Conservation (phyloP, 768 basidiomycete species). For the Suillus discolor region DNA sequence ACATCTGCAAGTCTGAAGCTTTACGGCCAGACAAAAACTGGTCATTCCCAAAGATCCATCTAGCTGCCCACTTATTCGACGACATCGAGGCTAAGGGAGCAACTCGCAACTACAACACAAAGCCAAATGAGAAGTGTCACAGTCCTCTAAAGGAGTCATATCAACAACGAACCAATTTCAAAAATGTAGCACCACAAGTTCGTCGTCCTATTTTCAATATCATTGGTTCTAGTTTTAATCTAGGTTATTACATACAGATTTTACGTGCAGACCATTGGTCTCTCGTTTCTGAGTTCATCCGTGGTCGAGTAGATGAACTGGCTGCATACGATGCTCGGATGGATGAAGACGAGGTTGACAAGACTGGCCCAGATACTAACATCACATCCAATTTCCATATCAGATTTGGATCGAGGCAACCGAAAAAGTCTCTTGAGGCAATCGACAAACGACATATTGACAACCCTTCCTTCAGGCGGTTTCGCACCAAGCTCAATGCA, state of each 20-base stretch:
- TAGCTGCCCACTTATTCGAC: too few relatives aligned
- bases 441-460: neutral
- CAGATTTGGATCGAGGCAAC: neutral
- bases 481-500: neutral
- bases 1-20: too few relatives aligned
- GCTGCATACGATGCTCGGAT: conserved; percentile 18
- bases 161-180: too few relatives aligned
- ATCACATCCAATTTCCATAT: neutral
- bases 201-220: too few relatives aligned
- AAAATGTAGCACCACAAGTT: too few relatives aligned
- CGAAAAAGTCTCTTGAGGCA: neutral
- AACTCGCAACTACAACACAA: too few relatives aligned
- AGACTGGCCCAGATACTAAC: neutral
- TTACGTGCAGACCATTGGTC: conserved; percentile 7
- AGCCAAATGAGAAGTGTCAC: too few relatives aligned
- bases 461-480: neutral
- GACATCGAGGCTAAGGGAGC: too few relatives aligned
- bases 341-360: neutral
- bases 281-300: conserved; percentile 12
- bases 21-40: too few relatives aligned
- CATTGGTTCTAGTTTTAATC: neutral
- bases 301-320: conserved; percentile 1
- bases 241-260: conserved; percentile 13
- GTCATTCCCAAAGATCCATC: too few relatives aligned
- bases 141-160: too few relatives aligned